A percentile compares a stretch with the other conserved stretches of the same genome.
Evolutionary conservation across 345 rosid species (phyloP).

Genomic region (Gossypium arboreum): DNA sequence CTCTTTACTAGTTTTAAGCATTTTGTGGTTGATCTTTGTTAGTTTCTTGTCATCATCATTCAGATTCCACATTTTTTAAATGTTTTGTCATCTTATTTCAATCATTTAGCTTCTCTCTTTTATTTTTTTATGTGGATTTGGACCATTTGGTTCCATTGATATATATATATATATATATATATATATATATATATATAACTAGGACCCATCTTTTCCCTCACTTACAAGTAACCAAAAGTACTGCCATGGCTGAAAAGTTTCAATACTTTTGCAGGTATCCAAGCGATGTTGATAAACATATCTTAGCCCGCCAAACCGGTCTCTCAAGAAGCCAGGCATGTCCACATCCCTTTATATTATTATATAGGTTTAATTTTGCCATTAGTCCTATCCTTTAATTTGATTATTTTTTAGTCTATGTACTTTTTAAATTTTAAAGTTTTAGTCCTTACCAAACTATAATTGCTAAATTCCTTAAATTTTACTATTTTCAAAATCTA

Average conservation of each 20-base stretch:
- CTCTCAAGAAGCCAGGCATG: constrained; percentile 99
- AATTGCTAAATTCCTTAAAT: too few relatives aligned
- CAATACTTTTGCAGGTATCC: constrained; percentile 67
- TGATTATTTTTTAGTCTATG: too few relatives aligned
- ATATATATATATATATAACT: neutral
- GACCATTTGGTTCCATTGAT: constrained; percentile 28
- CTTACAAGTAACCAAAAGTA: constrained; percentile 2
- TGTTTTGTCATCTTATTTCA: constrained; percentile 24
- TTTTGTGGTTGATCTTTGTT: constrained; percentile 35
- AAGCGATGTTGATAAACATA: constrained; percentile 98
- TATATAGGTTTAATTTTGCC: too few relatives aligned
- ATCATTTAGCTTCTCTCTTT: constrained; percentile 2
- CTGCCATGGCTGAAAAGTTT: neutral
- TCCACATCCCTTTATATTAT: constrained; percentile 28
- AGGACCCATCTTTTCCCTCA: constrained; percentile 32
- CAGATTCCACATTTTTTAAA: constrained; percentile 29
- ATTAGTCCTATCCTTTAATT: too few relatives aligned
- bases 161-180: neutral
- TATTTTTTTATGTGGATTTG: neutral
- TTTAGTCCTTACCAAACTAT: too few relatives aligned
- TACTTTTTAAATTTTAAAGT: too few relatives aligned
- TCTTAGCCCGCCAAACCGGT: constrained; percentile 97
- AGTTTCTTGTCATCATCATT: constrained; percentile 42
- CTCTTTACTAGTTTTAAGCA: neutral
- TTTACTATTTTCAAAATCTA: too few relatives aligned